These are phyloP conservation scores for Globisporangium camurandrum DNA, from an alignment of 352 stramenopile genomes.

Conservation along the genomic window DNA sequence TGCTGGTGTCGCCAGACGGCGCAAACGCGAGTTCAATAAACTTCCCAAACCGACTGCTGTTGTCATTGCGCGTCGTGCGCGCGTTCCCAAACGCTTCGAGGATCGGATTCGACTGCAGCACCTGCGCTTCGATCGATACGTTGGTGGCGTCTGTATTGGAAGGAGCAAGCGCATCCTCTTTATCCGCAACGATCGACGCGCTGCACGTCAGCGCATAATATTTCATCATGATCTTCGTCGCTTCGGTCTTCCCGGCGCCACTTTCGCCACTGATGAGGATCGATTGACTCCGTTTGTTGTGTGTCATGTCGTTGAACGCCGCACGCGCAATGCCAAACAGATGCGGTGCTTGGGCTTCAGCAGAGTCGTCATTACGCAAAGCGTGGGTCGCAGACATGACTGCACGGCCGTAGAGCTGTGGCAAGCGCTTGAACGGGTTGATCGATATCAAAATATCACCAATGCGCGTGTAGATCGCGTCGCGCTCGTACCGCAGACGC, in stretches of 20 bases:
- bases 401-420: conserved; percentile 51
- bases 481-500: conserved; percentile 61
- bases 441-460: conserved; percentile 84
- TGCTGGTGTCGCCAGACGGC: background rate
- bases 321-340: conserved; percentile 68
- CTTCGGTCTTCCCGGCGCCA: conserved; percentile 84
- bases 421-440: conserved; percentile 77
- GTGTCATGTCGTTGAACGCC: conserved; percentile 65
- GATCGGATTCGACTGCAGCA: conserved; percentile 89
- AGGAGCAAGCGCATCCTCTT: too few species aligned
- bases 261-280: conserved; percentile 86
- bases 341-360: conserved; percentile 55
- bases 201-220: conserved; percentile 78
- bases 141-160: conserved; percentile 2
- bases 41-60: conserved; percentile 87
- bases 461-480: conserved; percentile 85
- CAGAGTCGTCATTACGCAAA: too few species aligned
- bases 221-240: conserved; percentile 88
- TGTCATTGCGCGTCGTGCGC: conserved; percentile 84
- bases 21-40: conserved; percentile 86
- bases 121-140: conserved; percentile 66
- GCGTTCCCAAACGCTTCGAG: conserved; percentile 89
- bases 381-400: too few species aligned
- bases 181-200: conserved; percentile 15
- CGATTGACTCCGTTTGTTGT: conserved; percentile 61